phyloP scores from a whole-genome alignment of 352 stramenopile species.

The Phytophthora quininea region DNA sequence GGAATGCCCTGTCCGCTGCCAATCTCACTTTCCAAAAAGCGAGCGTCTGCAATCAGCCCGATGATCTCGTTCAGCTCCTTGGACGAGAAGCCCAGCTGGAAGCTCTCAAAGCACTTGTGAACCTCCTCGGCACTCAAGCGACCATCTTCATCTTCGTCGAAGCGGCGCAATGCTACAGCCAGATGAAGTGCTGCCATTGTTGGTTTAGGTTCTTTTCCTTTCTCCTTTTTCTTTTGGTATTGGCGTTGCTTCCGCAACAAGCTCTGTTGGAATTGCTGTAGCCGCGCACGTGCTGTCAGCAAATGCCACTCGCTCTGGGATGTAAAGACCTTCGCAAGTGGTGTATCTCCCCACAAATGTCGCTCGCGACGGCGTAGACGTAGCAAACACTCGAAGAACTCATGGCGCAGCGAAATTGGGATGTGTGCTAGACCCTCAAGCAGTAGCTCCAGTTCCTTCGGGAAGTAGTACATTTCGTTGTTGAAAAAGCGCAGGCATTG shows the following conservation, averaged over 20 bases:
- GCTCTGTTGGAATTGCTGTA: constrained; percentile 88
- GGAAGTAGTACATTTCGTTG: constrained; percentile 98
- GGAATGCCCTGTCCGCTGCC: constrained; percentile 42
- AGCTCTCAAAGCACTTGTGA: constrained; percentile 87
- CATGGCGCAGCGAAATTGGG: constrained; percentile 72
- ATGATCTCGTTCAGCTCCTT: constrained; percentile 88
- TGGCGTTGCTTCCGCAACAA: constrained; percentile 66
- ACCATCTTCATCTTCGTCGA: constrained; percentile 76
- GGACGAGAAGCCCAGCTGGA: constrained; percentile 83
- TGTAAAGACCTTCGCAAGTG: constrained; percentile 98
- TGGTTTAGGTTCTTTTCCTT: constrained; percentile 36
- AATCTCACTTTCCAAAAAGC: constrained; percentile 44
- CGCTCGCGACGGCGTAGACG: constrained; percentile 95
- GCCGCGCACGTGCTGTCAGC: constrained; percentile 72
- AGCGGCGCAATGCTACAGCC: constrained; percentile 61
- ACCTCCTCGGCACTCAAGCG: constrained; percentile 71
- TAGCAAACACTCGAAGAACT: constrained; percentile 87
- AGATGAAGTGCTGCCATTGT: constrained; percentile 49
- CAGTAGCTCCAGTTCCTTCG: constrained; percentile 92
- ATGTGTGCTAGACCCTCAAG: constrained; percentile 70
- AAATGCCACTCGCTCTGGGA: constrained; percentile 97
- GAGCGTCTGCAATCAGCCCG: constrained; percentile 66
- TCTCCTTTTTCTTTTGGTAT: constrained; percentile 49
- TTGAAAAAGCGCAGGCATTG: constrained; percentile 98
- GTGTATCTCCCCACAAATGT: constrained; percentile 94